A percentile compares a stretch with the other conserved stretches of the same genome.
Conservation (phyloP, 2,329 filamentous ascomycete genomes). For the Colletotrichum zoysiae region DNA sequence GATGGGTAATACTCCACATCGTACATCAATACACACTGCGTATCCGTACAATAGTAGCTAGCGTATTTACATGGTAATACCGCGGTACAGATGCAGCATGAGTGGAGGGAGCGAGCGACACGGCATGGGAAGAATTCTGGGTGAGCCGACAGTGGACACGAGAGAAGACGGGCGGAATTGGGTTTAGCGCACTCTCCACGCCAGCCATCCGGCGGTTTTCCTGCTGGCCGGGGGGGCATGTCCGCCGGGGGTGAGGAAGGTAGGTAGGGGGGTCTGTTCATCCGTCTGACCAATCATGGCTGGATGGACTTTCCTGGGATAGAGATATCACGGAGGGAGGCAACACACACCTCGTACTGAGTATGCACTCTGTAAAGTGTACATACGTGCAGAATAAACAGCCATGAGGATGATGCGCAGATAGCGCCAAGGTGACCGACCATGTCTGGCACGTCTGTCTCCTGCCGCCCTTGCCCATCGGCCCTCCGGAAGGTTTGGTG, state of each 20-base stretch:
- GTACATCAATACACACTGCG: too few species aligned
- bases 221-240: constrained; percentile 19
- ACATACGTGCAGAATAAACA: neutral
- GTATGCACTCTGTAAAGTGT: too few species aligned
- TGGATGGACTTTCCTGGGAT: neutral
- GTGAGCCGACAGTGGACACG: constrained; percentile 6
- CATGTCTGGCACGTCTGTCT: constrained; percentile 6
- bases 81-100: too few species aligned
- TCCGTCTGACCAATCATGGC: constrained; percentile 34
- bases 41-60: too few species aligned
- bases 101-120: neutral
- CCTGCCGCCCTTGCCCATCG: neutral
- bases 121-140: neutral
- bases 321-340: constrained; percentile 6
- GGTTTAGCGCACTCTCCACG: constrained; percentile 38
- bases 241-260: neutral
- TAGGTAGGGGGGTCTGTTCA: constrained; percentile 12
- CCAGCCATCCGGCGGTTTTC: constrained; percentile 43
- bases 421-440: neutral
- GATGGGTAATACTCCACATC: neutral
- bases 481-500: constrained; percentile 1
- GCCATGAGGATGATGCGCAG: constrained; percentile 5
- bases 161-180: constrained; percentile 34
- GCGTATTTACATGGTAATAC: too few species aligned
- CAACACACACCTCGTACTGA: constrained; percentile 26